Evolutionary conservation across 805 yeast genomes (phyloP).

Genomic region (Wickerhamiella azymoides): DNA sequence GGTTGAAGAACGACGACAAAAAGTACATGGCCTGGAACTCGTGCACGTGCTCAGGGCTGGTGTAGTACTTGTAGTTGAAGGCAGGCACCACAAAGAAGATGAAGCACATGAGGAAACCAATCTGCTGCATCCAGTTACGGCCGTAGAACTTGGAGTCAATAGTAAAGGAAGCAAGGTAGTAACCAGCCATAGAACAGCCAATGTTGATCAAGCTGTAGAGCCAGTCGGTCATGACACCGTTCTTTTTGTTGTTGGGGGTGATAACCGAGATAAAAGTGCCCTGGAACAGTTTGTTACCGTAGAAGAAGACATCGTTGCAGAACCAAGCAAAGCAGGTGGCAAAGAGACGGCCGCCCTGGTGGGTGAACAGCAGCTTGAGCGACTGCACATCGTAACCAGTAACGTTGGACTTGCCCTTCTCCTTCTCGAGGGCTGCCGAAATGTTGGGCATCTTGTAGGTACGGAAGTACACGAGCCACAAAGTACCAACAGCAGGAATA

Average conservation of each 20-base stretch:
- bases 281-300: constrained; percentile 48
- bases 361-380: constrained; percentile 18
- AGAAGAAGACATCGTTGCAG: constrained; percentile 48
- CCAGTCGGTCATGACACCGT: constrained; percentile 41
- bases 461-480: constrained; percentile 28
- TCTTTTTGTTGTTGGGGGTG: constrained; percentile 28
- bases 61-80: constrained; percentile 41
- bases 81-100: constrained; percentile 43
- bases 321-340: constrained; percentile 52
- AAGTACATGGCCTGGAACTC: constrained; percentile 43
- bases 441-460: constrained; percentile 26
- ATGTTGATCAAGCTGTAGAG: constrained; percentile 28
- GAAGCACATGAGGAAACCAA: constrained; percentile 44
- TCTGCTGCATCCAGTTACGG: constrained; percentile 43
- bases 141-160: constrained; percentile 38
- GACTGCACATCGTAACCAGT: constrained; percentile 27
- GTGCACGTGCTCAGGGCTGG: constrained; percentile 18
- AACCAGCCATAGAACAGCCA: constrained; percentile 71
- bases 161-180: constrained; percentile 43
- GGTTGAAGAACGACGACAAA: constrained; percentile 48
- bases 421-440: constrained; percentile 21
- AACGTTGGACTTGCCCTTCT: constrained; percentile 24
- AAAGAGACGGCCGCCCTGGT: constrained; percentile 28
- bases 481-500: constrained; percentile 27
- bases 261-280: constrained; percentile 31